Base-by-base conservation (phyloP, 768 basidiomycete species). In the Tylopilus rubrobrunneus region DNA sequence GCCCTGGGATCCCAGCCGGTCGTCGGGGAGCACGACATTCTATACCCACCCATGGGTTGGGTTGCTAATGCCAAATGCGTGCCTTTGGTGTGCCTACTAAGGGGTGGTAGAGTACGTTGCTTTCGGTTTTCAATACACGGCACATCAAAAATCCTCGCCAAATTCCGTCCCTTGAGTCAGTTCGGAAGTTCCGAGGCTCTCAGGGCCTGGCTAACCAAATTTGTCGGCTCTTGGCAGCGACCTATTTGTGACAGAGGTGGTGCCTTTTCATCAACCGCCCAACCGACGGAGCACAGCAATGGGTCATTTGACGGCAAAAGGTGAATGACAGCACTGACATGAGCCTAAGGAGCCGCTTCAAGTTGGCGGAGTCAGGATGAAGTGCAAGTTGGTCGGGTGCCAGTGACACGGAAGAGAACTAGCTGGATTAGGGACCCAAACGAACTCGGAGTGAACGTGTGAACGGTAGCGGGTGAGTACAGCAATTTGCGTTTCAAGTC, bases 241-340 rank as follows among this genome's bases (percentile, higher is more conserved):
- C 21, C 31, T 36, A 46, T 46, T 53, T 36, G 44, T 48, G n/a
- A 44, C 40, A 37, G 49, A 36, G 28, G 33, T 12, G 29, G 60
- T 58, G 25, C 56, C 60, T 61, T 52, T 31, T 14, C 46, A 52
- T 48, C 49, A 55, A 39, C 36, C 27, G 39, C 19, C 42, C 36
- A 50, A 48, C 48, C 56, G 56, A 58, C 54, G 53, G 62, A 51
- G 45, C 51, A 63, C 54, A 60, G 57, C 49, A 62, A 51, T 46
- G 34, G 36, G 37, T 51, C 50, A 41, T 55, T 50, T 44, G 52
- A 50, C 43, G 37, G 4, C 14, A 36, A 21, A 29, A 31, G 25
- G 31, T 47, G 19, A 19, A 19, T 19, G 19, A 19, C 19, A 19
- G 19, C 40, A 42, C 21, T 45, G 52, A 51, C 49, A 48, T 7